A percentile compares a stretch with the other conserved stretches of the same genome.
phyloP scores from a whole-genome alignment of 441 rosid species.

The Flueggea neowawraea region DNA sequence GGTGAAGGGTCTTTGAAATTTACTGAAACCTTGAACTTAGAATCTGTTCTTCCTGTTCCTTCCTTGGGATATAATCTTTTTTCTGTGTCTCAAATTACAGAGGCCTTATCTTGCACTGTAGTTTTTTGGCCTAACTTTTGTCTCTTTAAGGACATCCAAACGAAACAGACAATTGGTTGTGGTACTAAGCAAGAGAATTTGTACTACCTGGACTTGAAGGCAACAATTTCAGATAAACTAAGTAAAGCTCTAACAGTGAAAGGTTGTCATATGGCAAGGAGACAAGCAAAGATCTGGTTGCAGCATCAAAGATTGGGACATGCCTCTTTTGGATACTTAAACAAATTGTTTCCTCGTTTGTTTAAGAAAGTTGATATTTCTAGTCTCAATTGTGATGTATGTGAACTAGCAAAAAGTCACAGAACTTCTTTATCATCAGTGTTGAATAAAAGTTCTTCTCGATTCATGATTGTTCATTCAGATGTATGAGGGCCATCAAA shows the following conservation, averaged over 20 bases:
- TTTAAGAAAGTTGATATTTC: not conserved
- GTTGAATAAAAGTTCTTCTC: too few species aligned
- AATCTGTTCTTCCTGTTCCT: not conserved
- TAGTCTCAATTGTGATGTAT: not conserved
- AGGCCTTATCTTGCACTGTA: too few species aligned
- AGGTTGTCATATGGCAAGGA: not conserved
- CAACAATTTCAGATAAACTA: not conserved
- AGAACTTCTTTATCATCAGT: too few species aligned
- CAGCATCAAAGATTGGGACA: too few species aligned
- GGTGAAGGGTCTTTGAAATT: too few species aligned
- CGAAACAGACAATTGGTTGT: not conserved
- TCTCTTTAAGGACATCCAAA: conserved; percentile 3
- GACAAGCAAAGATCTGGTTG: not conserved
- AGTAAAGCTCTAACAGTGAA: not conserved
- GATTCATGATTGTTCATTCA: too few species aligned
- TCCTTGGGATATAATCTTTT: too few species aligned
- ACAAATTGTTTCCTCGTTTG: not conserved
- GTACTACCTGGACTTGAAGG: too few species aligned
- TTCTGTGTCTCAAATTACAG: too few species aligned
- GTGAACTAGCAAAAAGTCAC: too few species aligned
- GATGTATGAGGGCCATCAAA: too few species aligned
- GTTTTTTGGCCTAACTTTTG: not conserved
- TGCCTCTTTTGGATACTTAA: not conserved
- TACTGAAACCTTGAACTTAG: not conserved
- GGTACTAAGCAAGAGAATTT: conserved; percentile 1